Evolutionary conservation across 2,329 filamentous ascomycete genomes (phyloP).

Genomic region (Neonectria punicea): DNA sequence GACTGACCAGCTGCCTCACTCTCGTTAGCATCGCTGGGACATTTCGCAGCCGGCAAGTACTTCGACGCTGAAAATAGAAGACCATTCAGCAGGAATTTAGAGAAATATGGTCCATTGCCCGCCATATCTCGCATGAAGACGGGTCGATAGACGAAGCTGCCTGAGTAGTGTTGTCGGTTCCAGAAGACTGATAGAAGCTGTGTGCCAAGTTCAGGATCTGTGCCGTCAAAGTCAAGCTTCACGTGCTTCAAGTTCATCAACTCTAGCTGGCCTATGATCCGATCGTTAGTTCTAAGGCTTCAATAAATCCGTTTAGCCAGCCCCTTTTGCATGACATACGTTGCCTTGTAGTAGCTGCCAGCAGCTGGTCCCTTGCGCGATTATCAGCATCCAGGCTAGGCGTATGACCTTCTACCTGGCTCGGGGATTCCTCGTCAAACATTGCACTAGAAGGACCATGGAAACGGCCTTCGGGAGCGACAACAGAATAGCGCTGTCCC

Average conservation of each 20-base stretch:
- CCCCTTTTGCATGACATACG: slow-evolving; percentile 12
- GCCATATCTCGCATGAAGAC: slow-evolving; percentile 66
- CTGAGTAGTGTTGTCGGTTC: slow-evolving; percentile 62
- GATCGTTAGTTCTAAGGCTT: not conserved
- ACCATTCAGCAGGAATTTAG: slow-evolving; percentile 65
- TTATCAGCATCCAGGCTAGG: not conserved
- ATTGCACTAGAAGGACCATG: slow-evolving; percentile 38
- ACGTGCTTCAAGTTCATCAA: slow-evolving; percentile 56
- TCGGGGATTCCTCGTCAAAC: slow-evolving; percentile 7
- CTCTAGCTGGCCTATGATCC: slow-evolving; percentile 57
- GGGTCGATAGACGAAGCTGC: slow-evolving; percentile 59
- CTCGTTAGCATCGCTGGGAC: slow-evolving; percentile 58
- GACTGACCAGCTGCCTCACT: slow-evolving; percentile 52
- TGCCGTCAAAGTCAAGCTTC: slow-evolving; percentile 65
- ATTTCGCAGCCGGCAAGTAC: slow-evolving; percentile 50
- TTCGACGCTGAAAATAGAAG: slow-evolving; percentile 56
- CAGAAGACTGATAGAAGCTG: slow-evolving; percentile 62
- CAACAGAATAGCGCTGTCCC: not conserved
- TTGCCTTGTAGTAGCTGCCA: slow-evolving; percentile 31
- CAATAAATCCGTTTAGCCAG: not conserved
- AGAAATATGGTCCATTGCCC: slow-evolving; percentile 65
- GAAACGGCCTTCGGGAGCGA: slow-evolving; percentile 33
- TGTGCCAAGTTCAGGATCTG: slow-evolving; percentile 61
- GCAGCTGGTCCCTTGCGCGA: slow-evolving; percentile 21
- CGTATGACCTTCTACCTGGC: not conserved